Base-by-base conservation (phyloP, 2,329 filamentous ascomycete genomes). In the Chaetomium olivaceum region DNA sequence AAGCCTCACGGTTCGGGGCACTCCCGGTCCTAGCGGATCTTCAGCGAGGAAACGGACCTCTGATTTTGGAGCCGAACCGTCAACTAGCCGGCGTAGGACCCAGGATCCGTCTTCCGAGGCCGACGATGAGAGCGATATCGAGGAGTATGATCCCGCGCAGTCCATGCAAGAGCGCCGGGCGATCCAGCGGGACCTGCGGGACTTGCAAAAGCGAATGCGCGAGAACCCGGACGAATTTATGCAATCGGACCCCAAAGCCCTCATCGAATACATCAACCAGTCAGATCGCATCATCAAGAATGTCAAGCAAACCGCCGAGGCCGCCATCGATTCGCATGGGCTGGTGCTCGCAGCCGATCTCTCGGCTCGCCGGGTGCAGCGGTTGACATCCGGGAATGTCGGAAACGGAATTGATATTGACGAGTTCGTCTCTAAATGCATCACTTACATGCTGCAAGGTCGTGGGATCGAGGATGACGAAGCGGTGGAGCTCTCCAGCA, bases 391-490 rank as follows among this genome's bases (percentile, higher is more conserved):
- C 33, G 93, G 93, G 7, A 89, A 90, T 71, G 80, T 85, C 1
- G 86, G 87, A 2, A 87, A 90, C 59, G 92, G 93, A 8, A 80
- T 99, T 25, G 93, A 98, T 73, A 83, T 96, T 0, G 93, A 98
- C 67, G 91, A 97, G 72, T 96, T 98, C 73, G 87, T 98, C 16
- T 91, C 91, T 0, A 96, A 96, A 77, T 94, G 91, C 76, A 92
- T 96, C 66, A 86, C 85, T 3, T 98, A 91, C 75, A 97, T 98
- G 92, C 87, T 87, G 25, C 83, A 85, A 43, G 90, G 87, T 3
- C 80, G 84, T 8, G 84, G 83, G 12, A 84, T 85, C 27, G 78
- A 78, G 16, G 80, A 85, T 58, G 81, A 84, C 48, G 75, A 83
- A 50, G 81, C 80, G 1, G 80, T 80, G 8, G 83, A 84, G 58